Base-by-base conservation (phyloP, 2,329 filamentous ascomycete species). In the Alternaria novae-zelandiae region DNA sequence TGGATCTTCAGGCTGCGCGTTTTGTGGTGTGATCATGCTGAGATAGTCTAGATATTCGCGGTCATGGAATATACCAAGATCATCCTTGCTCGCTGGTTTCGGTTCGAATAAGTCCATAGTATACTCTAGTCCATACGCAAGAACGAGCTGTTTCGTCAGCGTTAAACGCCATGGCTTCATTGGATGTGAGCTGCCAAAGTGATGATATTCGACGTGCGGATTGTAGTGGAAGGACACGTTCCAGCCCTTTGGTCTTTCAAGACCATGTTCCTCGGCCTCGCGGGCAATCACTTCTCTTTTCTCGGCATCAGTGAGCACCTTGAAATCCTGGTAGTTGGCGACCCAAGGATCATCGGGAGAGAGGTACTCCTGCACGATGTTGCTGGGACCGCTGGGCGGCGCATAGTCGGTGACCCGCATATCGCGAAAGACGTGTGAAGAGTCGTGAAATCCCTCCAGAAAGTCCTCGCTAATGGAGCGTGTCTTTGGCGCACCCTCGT, bases 91-190 rank as follows among this genome's bases (percentile, higher is more conserved):
- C 28, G 96, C 96, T 12, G 91, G 87, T 25, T 94, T 89, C 23
- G 95, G 88, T 55, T 93, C 87, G 81, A 96, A 97, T 69, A 95
- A 91, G 81, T 98, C 94, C 96, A 99, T 98, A 66, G 93, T 94
- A 74, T 95, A 92, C 73, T 96, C 94, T 87, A 99, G 93, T 70
- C 96, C 96, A 79, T 98, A 98, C 2, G 93, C 91, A 77, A 96
- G 90, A 67, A 99, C 93, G 50, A 99, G 88, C 74, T 96, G 93
- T 80, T 99, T 98, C 60, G 96, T 96, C 59, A 99, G 86, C 15
- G 94, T 97, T 68, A 99, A 84, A 36, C 96, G 92, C 95, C 96
- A 98, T 63, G 96, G 96, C 80, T 99, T 99, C 96, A 99, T 99
- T 20, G 96, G 96, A 83, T 99, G 96, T 10, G 93, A 94, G 82